phyloP scores from a whole-genome alignment of 2,329 filamentous ascomycete genomes.

The Penicillium expansum region DNA sequence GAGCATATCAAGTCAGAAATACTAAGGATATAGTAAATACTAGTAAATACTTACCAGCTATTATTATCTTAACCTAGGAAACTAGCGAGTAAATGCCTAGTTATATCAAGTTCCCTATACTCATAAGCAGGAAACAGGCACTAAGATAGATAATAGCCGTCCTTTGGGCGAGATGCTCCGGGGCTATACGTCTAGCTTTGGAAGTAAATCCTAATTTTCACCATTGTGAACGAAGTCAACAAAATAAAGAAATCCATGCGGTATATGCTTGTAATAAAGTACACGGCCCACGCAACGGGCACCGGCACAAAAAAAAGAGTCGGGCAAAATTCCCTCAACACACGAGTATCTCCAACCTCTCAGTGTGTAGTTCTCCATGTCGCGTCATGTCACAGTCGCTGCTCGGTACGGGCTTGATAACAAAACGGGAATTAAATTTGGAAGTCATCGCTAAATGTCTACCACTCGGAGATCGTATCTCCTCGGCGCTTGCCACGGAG shows the following conservation, averaged over 20 bases:
- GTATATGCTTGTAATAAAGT: conserved; percentile 36
- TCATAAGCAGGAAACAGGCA: background rate
- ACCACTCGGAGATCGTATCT: conserved; percentile 80
- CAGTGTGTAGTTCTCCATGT: background rate
- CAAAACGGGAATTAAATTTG: conserved; percentile 8
- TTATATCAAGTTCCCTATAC: background rate
- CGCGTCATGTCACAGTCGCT: background rate
- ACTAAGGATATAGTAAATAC: background rate
- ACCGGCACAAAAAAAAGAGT: conserved; percentile 8
- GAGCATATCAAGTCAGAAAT: background rate
- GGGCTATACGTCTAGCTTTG: background rate
- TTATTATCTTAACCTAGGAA: background rate
- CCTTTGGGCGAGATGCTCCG: background rate
- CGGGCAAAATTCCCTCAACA: background rate
- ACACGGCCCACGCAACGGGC: conserved; percentile 23
- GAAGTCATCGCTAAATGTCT: conserved; percentile 29
- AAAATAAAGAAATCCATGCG: conserved; percentile 28
- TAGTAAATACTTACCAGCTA: background rate
- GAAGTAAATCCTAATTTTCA: background rate
- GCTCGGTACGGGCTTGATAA: background rate
- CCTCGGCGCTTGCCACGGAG: conserved; percentile 84
- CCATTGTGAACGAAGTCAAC: background rate
- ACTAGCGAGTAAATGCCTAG: background rate
- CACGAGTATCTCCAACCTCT: background rate
- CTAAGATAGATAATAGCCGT: background rate